These are phyloP conservation scores for Podospora pseudoanserina DNA, from an alignment of 495 filamentous ascomycete genomes.

Conservation along the genomic window DNA sequence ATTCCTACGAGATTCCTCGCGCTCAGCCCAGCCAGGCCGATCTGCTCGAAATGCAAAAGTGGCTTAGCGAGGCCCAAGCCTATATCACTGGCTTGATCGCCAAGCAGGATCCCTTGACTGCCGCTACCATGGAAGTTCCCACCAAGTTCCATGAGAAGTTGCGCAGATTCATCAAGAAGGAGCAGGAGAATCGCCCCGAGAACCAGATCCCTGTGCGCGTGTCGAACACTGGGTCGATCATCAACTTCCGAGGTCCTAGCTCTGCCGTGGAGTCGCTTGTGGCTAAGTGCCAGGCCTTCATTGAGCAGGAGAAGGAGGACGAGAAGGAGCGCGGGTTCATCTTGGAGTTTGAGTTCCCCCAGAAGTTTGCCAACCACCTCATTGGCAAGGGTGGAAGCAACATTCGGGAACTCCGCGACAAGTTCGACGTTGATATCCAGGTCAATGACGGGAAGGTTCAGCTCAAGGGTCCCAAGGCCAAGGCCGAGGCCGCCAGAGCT, in stretches of 20 bases:
- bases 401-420: slow-evolving; percentile 91
- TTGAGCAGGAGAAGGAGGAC: slow-evolving; percentile 79
- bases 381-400: slow-evolving; percentile 91
- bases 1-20: slow-evolving; percentile 64
- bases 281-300: slow-evolving; percentile 67
- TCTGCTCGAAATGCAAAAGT: slow-evolving; percentile 47
- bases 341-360: slow-evolving; percentile 83
- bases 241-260: slow-evolving; percentile 73
- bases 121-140: slow-evolving; percentile 63
- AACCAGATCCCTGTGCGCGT: slow-evolving; percentile 72
- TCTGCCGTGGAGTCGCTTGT: slow-evolving; percentile 65
- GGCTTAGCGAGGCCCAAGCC: slow-evolving; percentile 66
- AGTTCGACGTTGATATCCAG: slow-evolving; percentile 96
- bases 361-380: slow-evolving; percentile 87
- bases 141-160: slow-evolving; percentile 76
- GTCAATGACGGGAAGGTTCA: slow-evolving; percentile 69
- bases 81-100: slow-evolving; percentile 67
- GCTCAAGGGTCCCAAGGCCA: slow-evolving; percentile 57
- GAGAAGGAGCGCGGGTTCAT: slow-evolving; percentile 85
- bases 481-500: slow-evolving; percentile 74
- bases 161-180: slow-evolving; percentile 67
- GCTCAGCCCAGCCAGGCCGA: slow-evolving; percentile 41
- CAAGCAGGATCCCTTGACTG: slow-evolving; percentile 65
- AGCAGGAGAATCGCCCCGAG: slow-evolving; percentile 62
- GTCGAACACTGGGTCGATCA: slow-evolving; percentile 49